Evolutionary conservation across 352 stramenopile genomes (phyloP).

Genomic region (Globisporangium canariense): DNA sequence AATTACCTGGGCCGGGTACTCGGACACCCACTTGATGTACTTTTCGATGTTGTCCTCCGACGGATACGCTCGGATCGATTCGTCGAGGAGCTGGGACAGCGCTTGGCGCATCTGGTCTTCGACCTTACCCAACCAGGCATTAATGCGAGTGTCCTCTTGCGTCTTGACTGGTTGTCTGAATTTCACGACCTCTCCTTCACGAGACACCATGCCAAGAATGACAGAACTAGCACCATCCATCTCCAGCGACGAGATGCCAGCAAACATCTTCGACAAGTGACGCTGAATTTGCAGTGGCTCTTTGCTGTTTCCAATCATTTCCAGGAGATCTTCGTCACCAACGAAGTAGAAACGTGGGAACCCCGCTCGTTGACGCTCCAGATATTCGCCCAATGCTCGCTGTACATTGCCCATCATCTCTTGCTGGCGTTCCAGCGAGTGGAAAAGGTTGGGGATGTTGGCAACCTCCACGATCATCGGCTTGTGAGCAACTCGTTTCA

Average conservation of each 20-base stretch:
- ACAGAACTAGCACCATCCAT: slow-evolving; percentile 71
- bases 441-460: slow-evolving; percentile 88
- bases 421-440: slow-evolving; percentile 92
- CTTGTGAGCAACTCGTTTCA: slow-evolving; percentile 96
- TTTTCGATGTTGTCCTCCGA: slow-evolving; percentile 71
- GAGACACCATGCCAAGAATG: slow-evolving; percentile 94
- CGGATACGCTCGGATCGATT: slow-evolving; percentile 85
- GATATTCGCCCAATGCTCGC: slow-evolving; percentile 98
- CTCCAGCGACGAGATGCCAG: slow-evolving; percentile 93
- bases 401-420: slow-evolving; percentile 99
- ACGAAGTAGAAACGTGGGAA: slow-evolving; percentile 99
- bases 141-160: slow-evolving; percentile 87
- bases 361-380: slow-evolving; percentile 96
- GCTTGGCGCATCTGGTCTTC: slow-evolving; percentile 97
- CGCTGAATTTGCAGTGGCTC: slow-evolving; percentile 97
- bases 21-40: slow-evolving; percentile 96
- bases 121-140: slow-evolving; percentile 96
- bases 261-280: slow-evolving; percentile 99
- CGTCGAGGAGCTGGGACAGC: slow-evolving; percentile 93
- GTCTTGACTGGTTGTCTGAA: slow-evolving; percentile 93
- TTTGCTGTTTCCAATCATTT: slow-evolving; percentile 99
- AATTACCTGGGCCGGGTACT: slow-evolving; percentile 98
- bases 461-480: slow-evolving; percentile 95
- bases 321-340: slow-evolving; percentile 99
- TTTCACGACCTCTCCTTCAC: slow-evolving; percentile 97